phyloP scores from a whole-genome alignment of 208 protist genomes.

The Lotmaria passim region DNA sequence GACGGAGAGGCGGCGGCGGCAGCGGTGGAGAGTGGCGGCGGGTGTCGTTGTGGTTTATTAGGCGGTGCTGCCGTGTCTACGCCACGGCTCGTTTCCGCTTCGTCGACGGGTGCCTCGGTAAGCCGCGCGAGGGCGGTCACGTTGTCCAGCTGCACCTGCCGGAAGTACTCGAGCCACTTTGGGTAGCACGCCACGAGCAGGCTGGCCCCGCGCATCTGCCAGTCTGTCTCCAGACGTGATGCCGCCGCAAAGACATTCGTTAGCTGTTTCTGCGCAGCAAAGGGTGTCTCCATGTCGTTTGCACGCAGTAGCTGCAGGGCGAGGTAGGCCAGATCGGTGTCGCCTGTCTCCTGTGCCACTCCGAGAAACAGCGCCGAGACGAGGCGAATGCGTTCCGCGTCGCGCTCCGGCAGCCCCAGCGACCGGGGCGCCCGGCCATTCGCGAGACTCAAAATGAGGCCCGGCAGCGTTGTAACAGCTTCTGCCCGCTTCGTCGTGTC shows the following conservation, averaged over 20 bases:
- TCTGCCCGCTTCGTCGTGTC: constrained; percentile 51
- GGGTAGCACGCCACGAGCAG: constrained; percentile 61
- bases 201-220: constrained; percentile 74
- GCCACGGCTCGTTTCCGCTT: not conserved
- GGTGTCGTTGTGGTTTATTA: too few species aligned
- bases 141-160: constrained; percentile 62
- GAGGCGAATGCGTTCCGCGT: constrained; percentile 48
- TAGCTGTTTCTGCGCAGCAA: constrained; percentile 80
- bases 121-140: constrained; percentile 35
- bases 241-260: constrained; percentile 84
- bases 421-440: constrained; percentile 75
- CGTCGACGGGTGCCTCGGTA: not conserved
- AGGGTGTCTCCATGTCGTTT: constrained; percentile 75
- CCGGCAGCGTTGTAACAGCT: constrained; percentile 62
- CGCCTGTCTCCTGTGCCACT: constrained; percentile 78
- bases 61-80: too few species aligned
- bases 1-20: too few species aligned
- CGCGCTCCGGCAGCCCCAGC: constrained; percentile 55
- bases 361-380: constrained; percentile 74
- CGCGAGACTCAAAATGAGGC: constrained; percentile 74
- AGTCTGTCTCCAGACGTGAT: constrained; percentile 81
- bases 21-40: too few species aligned
- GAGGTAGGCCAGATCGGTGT: constrained; percentile 82
- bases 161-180: constrained; percentile 75
- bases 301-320: constrained; percentile 84